Evolutionary conservation across 257 asterid genomes (phyloP).

Genomic region (Lavandula angustifolia): DNA sequence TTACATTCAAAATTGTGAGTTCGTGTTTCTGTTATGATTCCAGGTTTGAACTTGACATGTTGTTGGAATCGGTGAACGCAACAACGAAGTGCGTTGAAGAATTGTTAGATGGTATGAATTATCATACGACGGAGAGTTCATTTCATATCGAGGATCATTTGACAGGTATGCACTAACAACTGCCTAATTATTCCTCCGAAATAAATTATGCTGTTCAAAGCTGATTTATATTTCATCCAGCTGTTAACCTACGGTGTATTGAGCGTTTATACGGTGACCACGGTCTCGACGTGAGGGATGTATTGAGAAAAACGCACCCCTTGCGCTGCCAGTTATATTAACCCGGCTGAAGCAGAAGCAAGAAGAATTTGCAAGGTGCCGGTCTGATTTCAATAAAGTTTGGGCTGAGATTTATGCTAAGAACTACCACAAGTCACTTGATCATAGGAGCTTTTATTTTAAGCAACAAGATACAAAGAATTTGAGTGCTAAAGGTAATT

Average conservation of each 20-base stretch:
- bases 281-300: conserved; percentile 97
- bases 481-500: conserved; percentile 91
- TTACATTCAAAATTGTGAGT: conserved; percentile 23
- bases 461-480: conserved; percentile 94
- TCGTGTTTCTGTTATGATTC: conserved; percentile 37
- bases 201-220: conserved; percentile 28
- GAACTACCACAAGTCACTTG: conserved; percentile 96
- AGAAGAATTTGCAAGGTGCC: conserved; percentile 97
- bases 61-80: conserved; percentile 80
- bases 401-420: conserved; percentile 95
- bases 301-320: conserved; percentile 82
- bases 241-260: conserved; percentile 87
- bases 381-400: conserved; percentile 86
- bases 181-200: conserved; percentile 30
- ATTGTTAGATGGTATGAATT: conserved; percentile 64
- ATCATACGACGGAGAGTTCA: conserved; percentile 51
- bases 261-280: conserved; percentile 98
- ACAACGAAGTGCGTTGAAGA: conserved; percentile 83
- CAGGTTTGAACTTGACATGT: conserved; percentile 99
- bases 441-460: conserved; percentile 94
- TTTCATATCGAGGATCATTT: conserved; percentile 71
- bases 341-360: conserved; percentile 96
- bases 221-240: conserved; percentile 39
- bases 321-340: conserved; percentile 83
- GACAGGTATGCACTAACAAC: conserved; percentile 54